These are phyloP conservation scores for Bryoerythrophyllum caledonicum DNA, from an alignment of 225 moss, liverwort and hornwort genomes.

Conservation along the genomic window DNA sequence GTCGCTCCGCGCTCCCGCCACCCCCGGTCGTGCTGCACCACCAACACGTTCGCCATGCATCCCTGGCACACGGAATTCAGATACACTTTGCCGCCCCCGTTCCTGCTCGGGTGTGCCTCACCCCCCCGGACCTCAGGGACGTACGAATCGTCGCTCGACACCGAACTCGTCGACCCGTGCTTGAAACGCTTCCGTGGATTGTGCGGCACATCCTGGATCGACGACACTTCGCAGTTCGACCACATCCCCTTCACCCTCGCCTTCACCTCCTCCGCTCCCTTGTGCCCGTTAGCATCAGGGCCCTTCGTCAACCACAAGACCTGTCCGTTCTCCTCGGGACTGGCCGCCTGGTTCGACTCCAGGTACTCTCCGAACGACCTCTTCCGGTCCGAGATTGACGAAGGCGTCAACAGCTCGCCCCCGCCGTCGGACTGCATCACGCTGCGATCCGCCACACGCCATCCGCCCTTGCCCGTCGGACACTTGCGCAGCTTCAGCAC, in stretches of 20 bases:
- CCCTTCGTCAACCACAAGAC: slow-evolving; percentile 27
- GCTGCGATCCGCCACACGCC: slow-evolving; percentile 66
- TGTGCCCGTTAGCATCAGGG: slow-evolving; percentile 34
- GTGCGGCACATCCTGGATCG: slow-evolving; percentile 55
- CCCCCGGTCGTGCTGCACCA: slow-evolving; percentile 79
- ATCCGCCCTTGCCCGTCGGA: slow-evolving; percentile 86
- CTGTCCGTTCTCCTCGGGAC: slow-evolving; percentile 56
- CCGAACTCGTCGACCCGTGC: slow-evolving; percentile 70
- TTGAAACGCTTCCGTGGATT: slow-evolving; percentile 75
- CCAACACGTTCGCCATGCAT: slow-evolving; percentile 84
- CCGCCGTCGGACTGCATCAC: slow-evolving; percentile 43
- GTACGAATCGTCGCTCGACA: slow-evolving; percentile 73
- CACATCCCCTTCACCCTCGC: slow-evolving; percentile 68
- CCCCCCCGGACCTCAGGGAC: slow-evolving; percentile 41
- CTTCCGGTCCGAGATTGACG: slow-evolving; percentile 63
- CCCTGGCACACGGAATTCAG: slow-evolving; percentile 57
- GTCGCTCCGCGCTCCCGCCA: slow-evolving; percentile 78
- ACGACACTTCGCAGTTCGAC: slow-evolving; percentile 77
- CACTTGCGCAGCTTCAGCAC: slow-evolving; percentile 92
- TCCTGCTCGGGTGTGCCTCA: slow-evolving; percentile 32
- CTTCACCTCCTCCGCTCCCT: slow-evolving; percentile 40
- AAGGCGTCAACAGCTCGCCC: slow-evolving; percentile 67
- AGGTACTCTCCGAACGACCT: slow-evolving; percentile 49
- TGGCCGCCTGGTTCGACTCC: slow-evolving; percentile 44
- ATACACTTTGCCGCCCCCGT: slow-evolving; percentile 36